Percentiles rank a stretch among this genome's conserved stretches.
Evolutionary conservation across 768 basidiomycete species (phyloP).

Genomic region (Gymnopilus dilepis): DNA sequence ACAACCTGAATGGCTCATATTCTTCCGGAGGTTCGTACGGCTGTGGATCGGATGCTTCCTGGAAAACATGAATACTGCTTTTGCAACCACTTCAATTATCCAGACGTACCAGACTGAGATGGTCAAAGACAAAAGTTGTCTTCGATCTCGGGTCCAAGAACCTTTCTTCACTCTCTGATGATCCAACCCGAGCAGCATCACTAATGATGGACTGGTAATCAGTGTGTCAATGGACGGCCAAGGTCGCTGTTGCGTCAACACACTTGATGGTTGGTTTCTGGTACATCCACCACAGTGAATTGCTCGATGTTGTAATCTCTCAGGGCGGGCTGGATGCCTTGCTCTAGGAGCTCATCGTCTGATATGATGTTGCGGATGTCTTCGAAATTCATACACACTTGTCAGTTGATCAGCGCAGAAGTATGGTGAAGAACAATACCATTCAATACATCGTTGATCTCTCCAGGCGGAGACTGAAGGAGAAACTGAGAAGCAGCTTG

Average conservation of each 20-base stretch:
- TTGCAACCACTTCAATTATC: neutral
- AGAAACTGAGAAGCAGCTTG: conserved; percentile 79
- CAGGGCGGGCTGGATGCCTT: conserved; percentile 77
- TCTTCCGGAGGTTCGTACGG: conserved; percentile 63
- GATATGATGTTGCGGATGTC: conserved; percentile 91
- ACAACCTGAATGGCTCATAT: conserved; percentile 80
- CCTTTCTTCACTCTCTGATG: conserved; percentile 58
- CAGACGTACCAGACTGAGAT: conserved; percentile 73
- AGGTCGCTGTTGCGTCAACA: conserved; percentile 25
- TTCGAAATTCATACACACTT: conserved; percentile 33
- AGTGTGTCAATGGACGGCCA: conserved; percentile 24
- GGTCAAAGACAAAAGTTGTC: conserved; percentile 83
- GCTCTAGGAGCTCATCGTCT: conserved; percentile 84
- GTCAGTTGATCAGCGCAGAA: conserved; percentile 17
- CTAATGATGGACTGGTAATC: conserved; percentile 79
- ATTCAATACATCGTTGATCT: conserved; percentile 96
- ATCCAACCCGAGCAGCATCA: conserved; percentile 60
- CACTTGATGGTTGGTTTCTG: conserved; percentile 77
- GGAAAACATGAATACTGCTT: conserved; percentile 15
- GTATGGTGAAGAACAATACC: conserved; percentile 51
- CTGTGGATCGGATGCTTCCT: conserved; percentile 83
- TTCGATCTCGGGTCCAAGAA: conserved; percentile 86
- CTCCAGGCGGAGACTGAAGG: conserved; percentile 90
- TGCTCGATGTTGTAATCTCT: conserved; percentile 88
- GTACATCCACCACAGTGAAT: conserved; percentile 87